Base-by-base conservation (phyloP, 768 basidiomycete genomes). In the Rhodosporidiobolus sp. region DNA sequence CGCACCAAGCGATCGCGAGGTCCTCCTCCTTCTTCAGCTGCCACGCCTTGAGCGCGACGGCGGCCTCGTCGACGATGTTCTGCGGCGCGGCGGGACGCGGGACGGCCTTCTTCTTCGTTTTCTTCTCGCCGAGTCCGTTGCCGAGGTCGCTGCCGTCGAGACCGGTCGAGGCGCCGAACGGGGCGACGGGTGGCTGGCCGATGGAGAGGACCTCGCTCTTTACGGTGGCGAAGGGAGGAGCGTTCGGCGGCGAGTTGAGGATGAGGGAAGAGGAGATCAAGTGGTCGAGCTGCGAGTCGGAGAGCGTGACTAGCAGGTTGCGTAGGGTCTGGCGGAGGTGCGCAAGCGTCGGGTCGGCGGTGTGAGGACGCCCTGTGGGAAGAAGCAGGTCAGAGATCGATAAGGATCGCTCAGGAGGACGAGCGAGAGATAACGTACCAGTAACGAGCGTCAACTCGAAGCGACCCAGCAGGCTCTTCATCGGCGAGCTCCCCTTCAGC, bases 11-110 rank as follows among this genome's bases (percentile, higher is more conserved):
- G 26, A 63, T 5, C n/a, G 66, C 65, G 24, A 14, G 22, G 1
- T 64, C 65, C 12, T 59, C 38, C 63, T 72, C 71, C 24, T 57
- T 35, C 12, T 46, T 24, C 59, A 3, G 32, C 35, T 58, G 38
- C 66, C 66, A 74, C 55, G 53, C 28, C 22, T 54, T 24, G 34
- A 70, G 24, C 28, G 62, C 65, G 10, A 1, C 26, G 2, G 35
- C 28, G 28, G 73, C 65, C 16, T 30, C 45, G 5, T 63, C 57
- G 10, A 70, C 52, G 11, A 65, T 30, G 11, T 34, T 26, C 38
- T 60, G 55, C 9, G 64, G 24, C 34, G 57, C 69, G 17, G 60
- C 45, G 8, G 52, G 48, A 3, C 58, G 35, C 24, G 34, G 35
- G 20, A 10, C 16, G 50, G 12, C 6, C 32, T 30, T 35, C 52